Evolutionary conservation across 2,329 filamentous ascomycete species (phyloP).

Genomic region (Bipolaris oryzae): DNA sequence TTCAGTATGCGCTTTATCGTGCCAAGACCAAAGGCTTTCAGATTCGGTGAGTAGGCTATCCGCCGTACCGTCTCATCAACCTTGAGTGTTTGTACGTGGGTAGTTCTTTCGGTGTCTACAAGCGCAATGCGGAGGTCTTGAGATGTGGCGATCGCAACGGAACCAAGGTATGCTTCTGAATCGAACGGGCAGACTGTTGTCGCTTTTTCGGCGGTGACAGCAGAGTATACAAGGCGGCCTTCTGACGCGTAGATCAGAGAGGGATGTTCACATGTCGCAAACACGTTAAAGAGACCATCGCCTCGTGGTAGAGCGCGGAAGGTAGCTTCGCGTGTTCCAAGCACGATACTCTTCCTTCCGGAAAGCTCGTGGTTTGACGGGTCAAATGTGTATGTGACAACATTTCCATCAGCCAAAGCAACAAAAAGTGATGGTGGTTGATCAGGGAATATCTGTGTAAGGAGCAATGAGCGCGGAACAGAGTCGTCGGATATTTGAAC

Average conservation of each 20-base stretch:
- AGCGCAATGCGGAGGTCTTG: constrained; percentile 77
- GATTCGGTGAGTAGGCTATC: constrained; percentile 79
- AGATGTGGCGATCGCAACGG: constrained; percentile 80
- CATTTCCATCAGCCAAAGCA: constrained; percentile 89
- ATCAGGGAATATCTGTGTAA: constrained; percentile 73
- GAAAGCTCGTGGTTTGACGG: constrained; percentile 66
- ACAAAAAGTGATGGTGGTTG: constrained; percentile 80
- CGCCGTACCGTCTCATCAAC: constrained; percentile 84
- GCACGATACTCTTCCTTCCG: constrained; percentile 77
- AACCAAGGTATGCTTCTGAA: constrained; percentile 76
- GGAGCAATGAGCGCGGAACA: constrained; percentile 79
- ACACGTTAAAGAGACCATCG: constrained; percentile 74
- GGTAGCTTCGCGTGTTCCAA: constrained; percentile 83
- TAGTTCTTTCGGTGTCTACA: constrained; percentile 84
- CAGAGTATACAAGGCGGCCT: constrained; percentile 87
- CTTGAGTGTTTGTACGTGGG: constrained; percentile 80
- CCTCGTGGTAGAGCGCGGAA: constrained; percentile 77
- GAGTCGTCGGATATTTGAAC: constrained; percentile 66
- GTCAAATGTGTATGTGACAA: constrained; percentile 81
- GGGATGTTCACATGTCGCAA: constrained; percentile 92
- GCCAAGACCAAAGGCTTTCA: constrained; percentile 85
- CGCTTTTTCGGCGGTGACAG: constrained; percentile 87
- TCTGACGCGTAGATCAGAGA: constrained; percentile 91
- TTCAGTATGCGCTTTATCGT: constrained; percentile 77
- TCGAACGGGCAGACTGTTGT: constrained; percentile 83